Percentiles rank a stretch among this genome's conserved stretches.
Conservation (phyloP, 1,139 yeast genomes). For the Taiozyma sp. region DNA sequence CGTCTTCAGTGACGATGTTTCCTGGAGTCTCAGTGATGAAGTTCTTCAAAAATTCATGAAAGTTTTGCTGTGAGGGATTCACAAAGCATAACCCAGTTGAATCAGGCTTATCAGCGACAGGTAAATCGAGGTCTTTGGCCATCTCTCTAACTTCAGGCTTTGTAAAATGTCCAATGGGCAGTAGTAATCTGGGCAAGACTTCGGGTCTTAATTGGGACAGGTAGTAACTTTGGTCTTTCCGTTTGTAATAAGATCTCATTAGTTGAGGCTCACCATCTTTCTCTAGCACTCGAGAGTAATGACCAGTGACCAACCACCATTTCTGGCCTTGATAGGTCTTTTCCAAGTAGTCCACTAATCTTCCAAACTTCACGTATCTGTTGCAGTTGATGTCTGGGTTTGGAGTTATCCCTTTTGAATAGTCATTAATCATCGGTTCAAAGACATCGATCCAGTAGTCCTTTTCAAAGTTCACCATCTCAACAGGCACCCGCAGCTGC, state of each 20-base stretch:
- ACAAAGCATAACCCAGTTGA: constrained; percentile 96
- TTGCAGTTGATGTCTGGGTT: constrained; percentile 95
- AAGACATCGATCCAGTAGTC: constrained; percentile 94
- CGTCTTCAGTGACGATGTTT: constrained; percentile 53
- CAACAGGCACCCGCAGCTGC: constrained; percentile 60
- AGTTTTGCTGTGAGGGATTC: constrained; percentile 52
- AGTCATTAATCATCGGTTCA: constrained; percentile 79
- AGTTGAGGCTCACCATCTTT: constrained; percentile 37
- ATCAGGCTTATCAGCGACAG: constrained; percentile 76
- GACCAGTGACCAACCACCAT: constrained; percentile 96
- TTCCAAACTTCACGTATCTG: constrained; percentile 80
- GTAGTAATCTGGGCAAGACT: constrained; percentile 45
- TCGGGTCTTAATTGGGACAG: constrained; percentile 56
- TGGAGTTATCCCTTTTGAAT: constrained; percentile 75
- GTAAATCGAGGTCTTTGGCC: constrained; percentile 47
- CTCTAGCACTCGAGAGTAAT: constrained; percentile 64
- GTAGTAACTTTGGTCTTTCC: constrained; percentile 90
- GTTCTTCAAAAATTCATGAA: constrained; percentile 69
- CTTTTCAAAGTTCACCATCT: constrained; percentile 74
- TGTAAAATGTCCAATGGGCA: constrained; percentile 75
- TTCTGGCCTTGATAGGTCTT: constrained; percentile 28
- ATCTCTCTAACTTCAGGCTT: constrained; percentile 70
- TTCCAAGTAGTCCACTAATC: constrained; percentile 48
- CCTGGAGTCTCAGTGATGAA: constrained; percentile 74
- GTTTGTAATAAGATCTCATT: constrained; percentile 50